Conservation (phyloP, 352 stramenopile genomes). For the Lagenidium sp. region DNA sequence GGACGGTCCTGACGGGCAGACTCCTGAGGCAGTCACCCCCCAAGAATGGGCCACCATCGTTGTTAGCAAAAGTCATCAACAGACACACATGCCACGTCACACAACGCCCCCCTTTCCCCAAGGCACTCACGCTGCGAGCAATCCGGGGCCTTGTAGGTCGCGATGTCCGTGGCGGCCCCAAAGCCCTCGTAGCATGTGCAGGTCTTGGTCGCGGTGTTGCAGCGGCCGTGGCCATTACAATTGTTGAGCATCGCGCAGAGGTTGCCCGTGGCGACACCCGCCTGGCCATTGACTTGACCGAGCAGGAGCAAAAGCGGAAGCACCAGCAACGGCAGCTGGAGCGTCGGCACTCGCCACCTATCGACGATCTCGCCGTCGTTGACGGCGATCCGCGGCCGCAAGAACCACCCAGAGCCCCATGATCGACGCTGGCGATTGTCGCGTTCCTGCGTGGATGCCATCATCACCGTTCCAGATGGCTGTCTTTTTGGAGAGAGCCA, state of each 20-base stretch:
- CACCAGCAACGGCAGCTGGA: background rate
- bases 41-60: no score
- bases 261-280: slow-evolving; percentile 46
- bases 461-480: no score
- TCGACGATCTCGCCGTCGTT: no score
- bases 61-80: no score
- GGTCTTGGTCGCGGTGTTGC: slow-evolving; percentile 70
- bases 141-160: slow-evolving; percentile 69
- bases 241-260: slow-evolving; percentile 72
- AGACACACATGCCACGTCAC: slow-evolving; percentile 1
- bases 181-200: slow-evolving; percentile 88
- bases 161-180: slow-evolving; percentile 72
- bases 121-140: slow-evolving; percentile 58
- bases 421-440: no score
- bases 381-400: no score
- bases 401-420: no score
- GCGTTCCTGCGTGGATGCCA: no score
- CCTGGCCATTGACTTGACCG: slow-evolving; percentile 26
- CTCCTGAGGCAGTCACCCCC: slow-evolving; percentile 19
- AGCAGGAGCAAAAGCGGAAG: no score
- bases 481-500: no score
- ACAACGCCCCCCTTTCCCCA: background rate
- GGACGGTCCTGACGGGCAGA: slow-evolving; percentile 52
- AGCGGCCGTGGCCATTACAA: slow-evolving; percentile 87
- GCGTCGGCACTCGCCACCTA: no score